Percentiles rank a stretch among this genome's conserved stretches.
Evolutionary conservation across 768 basidiomycete species (phyloP).

Genomic region (Clavaria fumosa): DNA sequence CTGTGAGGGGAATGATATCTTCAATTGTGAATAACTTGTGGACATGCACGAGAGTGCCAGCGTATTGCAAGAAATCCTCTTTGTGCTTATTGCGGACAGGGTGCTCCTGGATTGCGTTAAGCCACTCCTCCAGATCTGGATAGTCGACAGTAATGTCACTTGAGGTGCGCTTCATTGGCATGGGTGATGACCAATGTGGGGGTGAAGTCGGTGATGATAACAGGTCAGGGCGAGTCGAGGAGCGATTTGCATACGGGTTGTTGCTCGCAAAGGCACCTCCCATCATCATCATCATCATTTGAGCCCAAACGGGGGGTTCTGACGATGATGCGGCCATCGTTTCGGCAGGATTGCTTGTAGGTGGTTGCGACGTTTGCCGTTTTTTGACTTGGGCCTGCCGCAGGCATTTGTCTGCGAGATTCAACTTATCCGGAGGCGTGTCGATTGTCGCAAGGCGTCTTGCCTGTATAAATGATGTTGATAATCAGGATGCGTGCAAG

Average conservation of each 20-base stretch:
- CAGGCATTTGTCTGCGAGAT: conserved; percentile 4
- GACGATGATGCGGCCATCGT: background rate
- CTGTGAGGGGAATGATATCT: background rate
- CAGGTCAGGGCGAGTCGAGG: too few species aligned
- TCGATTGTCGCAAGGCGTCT: conserved; percentile 3
- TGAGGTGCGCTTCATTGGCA: too few species aligned
- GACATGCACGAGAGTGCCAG: background rate
- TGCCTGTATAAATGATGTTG: background rate
- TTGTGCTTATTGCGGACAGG: background rate
- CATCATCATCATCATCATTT: background rate
- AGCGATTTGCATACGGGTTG: background rate
- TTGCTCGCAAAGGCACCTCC: background rate
- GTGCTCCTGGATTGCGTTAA: background rate
- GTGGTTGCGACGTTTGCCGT: background rate
- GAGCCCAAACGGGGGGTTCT: background rate
- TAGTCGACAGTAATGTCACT: conserved; percentile 3
- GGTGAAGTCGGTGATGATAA: too few species aligned
- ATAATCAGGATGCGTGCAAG: background rate
- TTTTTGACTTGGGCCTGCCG: conserved; percentile 3
- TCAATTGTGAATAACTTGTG: background rate
- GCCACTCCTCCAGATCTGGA: background rate
- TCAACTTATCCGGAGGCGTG: conserved; percentile 2
- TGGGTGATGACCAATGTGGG: too few species aligned
- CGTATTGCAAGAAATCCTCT: background rate
- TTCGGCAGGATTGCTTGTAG: background rate